Percentiles rank a stretch among this genome's conserved stretches.
Conservation (phyloP, 345 rosid species). For the Garcia nutans region DNA sequence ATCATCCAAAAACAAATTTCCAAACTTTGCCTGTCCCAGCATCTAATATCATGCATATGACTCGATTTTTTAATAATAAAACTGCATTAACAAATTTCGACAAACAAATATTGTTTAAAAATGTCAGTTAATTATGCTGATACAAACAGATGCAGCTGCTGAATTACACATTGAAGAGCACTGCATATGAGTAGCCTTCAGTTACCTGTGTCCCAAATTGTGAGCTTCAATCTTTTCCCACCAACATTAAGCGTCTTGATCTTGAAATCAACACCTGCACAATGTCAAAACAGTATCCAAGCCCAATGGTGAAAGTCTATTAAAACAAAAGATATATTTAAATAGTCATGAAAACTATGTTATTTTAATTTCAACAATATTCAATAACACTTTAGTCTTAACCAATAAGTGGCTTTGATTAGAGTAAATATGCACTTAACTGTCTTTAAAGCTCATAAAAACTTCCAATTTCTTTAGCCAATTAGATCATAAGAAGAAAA, state of each 20-base stretch:
- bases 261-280: conserved; percentile 94
- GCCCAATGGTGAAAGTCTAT: background rate
- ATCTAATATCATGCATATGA: too few species aligned
- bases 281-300: conserved; percentile 1
- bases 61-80: too few species aligned
- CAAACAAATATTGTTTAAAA: too few species aligned
- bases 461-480: background rate
- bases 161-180: too few species aligned
- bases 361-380: background rate
- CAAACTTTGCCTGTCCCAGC: too few species aligned
- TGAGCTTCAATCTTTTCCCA: conserved; percentile 83
- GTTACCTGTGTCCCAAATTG: conserved; percentile 97
- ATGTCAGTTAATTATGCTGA: too few species aligned
- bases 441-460: background rate
- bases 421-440: too few species aligned
- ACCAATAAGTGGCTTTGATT: too few species aligned
- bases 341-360: background rate
- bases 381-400: too few species aligned
- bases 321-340: background rate
- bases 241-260: conserved; percentile 61
- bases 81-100: too few species aligned
- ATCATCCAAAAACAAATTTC: too few species aligned
- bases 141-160: too few species aligned
- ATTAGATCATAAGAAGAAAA: background rate
- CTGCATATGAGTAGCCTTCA: background rate